These are phyloP conservation scores for Beauveria sp. DNA, from an alignment of 2,329 filamentous ascomycete genomes.

Conservation along the genomic window DNA sequence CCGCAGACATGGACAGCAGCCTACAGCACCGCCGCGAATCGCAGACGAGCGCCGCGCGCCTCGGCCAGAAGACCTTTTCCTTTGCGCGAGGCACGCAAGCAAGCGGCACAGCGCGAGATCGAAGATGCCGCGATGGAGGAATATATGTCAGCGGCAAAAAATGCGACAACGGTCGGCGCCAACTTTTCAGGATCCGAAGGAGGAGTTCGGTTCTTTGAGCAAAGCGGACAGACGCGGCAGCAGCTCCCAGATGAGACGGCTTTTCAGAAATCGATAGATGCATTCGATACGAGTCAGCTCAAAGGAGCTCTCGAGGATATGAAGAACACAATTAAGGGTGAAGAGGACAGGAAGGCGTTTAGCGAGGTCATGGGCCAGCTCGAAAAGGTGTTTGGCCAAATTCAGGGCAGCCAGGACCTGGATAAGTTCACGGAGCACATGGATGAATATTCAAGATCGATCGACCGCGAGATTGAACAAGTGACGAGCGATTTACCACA, in stretches of 20 bases:
- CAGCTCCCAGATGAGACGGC: conserved; percentile 32
- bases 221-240: conserved; percentile 30
- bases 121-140: not conserved
- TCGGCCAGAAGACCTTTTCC: conserved; percentile 1
- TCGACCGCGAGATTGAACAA: conserved; percentile 28
- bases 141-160: not conserved
- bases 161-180: not conserved
- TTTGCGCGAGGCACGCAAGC: not conserved
- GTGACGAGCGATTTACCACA: conserved; percentile 24
- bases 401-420: conserved; percentile 26
- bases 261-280: conserved; percentile 31
- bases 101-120: not conserved
- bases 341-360: conserved; percentile 27
- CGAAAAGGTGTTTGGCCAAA: conserved; percentile 22
- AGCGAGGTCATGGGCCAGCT: conserved; percentile 28
- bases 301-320: conserved; percentile 30
- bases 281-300: conserved; percentile 28
- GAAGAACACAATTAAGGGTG: conserved; percentile 28
- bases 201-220: conserved; percentile 41
- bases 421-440: conserved; percentile 27
- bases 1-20: conserved; percentile 22
- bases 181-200: conserved; percentile 14
- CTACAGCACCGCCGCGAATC: conserved; percentile 26
- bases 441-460: conserved; percentile 27
- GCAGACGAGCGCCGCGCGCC: conserved; percentile 15